Base-by-base conservation (phyloP, 139 green algal genomes). In the Micromonas commoda region DNA sequence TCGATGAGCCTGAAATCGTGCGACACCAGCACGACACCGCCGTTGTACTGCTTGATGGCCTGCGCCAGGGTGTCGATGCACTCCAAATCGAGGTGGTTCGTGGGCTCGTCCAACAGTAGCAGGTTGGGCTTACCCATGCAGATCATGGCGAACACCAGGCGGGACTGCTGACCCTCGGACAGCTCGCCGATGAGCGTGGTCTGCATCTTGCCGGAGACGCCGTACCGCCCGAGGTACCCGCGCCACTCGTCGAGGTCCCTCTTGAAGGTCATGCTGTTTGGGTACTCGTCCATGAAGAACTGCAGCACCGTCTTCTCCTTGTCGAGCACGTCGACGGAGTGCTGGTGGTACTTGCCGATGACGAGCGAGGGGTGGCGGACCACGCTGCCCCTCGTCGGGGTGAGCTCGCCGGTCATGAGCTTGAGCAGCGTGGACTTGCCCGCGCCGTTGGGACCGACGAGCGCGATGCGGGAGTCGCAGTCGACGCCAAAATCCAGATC, bases 381-480 rank as follows among this genome's bases (percentile, higher is more conserved):
- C 21, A 98, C 92, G 81, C 91, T 94, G 73, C 94, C 94, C 52
- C 95, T 91, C 29, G 91, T 79, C 23, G 93, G 88, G 38, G 93
- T 90, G 37, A 98, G 80, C 0, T 92, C 84, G 34, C 94, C 94
- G 52, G 90, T 87, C 95, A 99, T 97, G 34, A 99, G 88, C 87
- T 99, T 99, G 26, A 99, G 85, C 52, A 99, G 85, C 45, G 94
- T 99, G 0, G 90, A 96, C 88, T 99, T 99, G 80, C 95, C 93
- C 19, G 79, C 82, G 24, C 88, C 88, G 81, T 97, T 97, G 26
- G 92, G 91, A 3, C 93, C 93, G 72, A 98, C 94, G 26, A 99
- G 82, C 5, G 95, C 95, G 9, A 99, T 88, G 16, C 95, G 88
- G 4, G 86, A 92, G 90, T 99, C 94, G 35, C 94, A 85, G 84